These are phyloP conservation scores for Penicillium sp. DNA, from an alignment of 2,329 filamentous ascomycete genomes.

Conservation along the genomic window DNA sequence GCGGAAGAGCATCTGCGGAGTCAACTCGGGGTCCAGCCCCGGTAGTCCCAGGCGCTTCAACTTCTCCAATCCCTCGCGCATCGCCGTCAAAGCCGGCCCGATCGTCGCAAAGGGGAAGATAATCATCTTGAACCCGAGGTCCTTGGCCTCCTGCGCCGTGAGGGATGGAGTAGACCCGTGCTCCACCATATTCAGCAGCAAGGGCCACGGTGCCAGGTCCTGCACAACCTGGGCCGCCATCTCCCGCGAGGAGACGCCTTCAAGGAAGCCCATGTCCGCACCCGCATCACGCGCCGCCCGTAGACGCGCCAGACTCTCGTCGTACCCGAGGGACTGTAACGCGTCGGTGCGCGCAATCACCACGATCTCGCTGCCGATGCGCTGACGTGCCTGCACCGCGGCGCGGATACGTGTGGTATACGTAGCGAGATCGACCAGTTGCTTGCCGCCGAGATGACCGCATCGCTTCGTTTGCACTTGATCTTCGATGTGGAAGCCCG, in stretches of 20 bases:
- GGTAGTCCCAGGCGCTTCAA: slow-evolving; percentile 34
- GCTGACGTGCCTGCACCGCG: slow-evolving; percentile 30
- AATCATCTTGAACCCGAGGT: slow-evolving; percentile 40
- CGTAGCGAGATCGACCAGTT: slow-evolving; percentile 31
- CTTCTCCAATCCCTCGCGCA: slow-evolving; percentile 32
- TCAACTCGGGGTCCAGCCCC: slow-evolving; percentile 25
- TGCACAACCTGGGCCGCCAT: slow-evolving; percentile 31
- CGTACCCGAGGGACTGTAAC: slow-evolving; percentile 33
- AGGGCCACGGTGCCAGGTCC: slow-evolving; percentile 35
- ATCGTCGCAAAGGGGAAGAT: slow-evolving; percentile 40
- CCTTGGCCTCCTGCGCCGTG: slow-evolving; percentile 32
- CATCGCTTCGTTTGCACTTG: slow-evolving; percentile 45
- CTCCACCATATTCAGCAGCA: slow-evolving; percentile 43
- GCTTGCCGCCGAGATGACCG: slow-evolving; percentile 37
- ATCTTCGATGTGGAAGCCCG: slow-evolving; percentile 54
- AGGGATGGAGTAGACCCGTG: slow-evolving; percentile 39
- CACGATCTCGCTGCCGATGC: slow-evolving; percentile 37
- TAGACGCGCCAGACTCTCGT: slow-evolving; percentile 35
- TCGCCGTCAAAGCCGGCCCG: slow-evolving; percentile 34
- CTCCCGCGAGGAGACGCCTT: slow-evolving; percentile 36
- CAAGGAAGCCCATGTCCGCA: slow-evolving; percentile 40
- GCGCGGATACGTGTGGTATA: slow-evolving; percentile 36
- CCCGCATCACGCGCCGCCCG: slow-evolving; percentile 37
- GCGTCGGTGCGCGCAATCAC: slow-evolving; percentile 42
- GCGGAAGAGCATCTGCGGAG: slow-evolving; percentile 38